These are phyloP conservation scores for Colletotrichum gigasporum DNA, from an alignment of 2,329 filamentous ascomycete species.

Conservation along the genomic window DNA sequence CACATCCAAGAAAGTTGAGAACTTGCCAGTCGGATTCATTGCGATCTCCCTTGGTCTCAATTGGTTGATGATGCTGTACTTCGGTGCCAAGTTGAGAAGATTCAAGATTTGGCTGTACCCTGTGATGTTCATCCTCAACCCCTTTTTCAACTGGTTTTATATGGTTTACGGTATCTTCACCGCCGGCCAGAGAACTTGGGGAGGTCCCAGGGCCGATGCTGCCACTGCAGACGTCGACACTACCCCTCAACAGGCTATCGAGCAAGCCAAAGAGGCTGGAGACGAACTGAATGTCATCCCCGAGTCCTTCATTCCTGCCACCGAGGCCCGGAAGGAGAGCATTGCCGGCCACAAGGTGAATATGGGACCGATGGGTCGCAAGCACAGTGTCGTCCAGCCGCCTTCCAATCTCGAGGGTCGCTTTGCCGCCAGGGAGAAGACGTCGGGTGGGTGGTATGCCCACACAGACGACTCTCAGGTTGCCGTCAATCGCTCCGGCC, in stretches of 20 bases:
- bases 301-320: constrained; percentile 78
- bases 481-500: constrained; percentile 14
- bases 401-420: constrained; percentile 79
- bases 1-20: constrained; percentile 79
- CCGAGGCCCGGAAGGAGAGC: constrained; percentile 57
- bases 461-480: constrained; percentile 68
- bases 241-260: constrained; percentile 84
- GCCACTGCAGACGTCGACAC: constrained; percentile 79
- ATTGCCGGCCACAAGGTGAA: constrained; percentile 38
- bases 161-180: constrained; percentile 98
- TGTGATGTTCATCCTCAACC: constrained; percentile 93
- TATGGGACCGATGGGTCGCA: constrained; percentile 52
- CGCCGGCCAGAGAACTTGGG: constrained; percentile 94
- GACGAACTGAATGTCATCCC: constrained; percentile 92
- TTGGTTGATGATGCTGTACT: constrained; percentile 96
- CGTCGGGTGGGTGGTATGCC: constrained; percentile 74
- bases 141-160: constrained; percentile 98
- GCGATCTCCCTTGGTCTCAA: constrained; percentile 92
- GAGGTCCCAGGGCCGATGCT: constrained; percentile 90
- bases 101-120: constrained; percentile 97
- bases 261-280: constrained; percentile 78
- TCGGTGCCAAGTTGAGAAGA: constrained; percentile 84
- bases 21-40: constrained; percentile 93
- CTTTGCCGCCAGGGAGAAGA: constrained; percentile 77
- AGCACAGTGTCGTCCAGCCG: constrained; percentile 73